Percentiles rank a stretch among this genome's conserved stretches.
These are phyloP conservation scores for Chlorella variabilis DNA, from an alignment of 163 green algal genomes.

Conservation along the genomic window DNA sequence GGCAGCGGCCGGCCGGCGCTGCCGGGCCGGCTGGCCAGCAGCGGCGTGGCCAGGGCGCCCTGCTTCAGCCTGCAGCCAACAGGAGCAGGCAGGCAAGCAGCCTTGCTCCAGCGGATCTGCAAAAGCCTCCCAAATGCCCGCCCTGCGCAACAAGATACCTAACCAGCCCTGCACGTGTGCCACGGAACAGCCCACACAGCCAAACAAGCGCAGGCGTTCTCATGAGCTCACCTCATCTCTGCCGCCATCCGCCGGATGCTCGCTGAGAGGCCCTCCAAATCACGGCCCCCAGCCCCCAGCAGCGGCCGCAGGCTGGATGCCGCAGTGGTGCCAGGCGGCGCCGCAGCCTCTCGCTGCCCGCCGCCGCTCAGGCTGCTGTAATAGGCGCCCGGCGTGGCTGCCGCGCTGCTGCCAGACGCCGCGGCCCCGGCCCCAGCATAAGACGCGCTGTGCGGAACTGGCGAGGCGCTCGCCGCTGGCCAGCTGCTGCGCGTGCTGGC, in stretches of 20 bases:
- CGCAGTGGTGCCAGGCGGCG: too few species aligned
- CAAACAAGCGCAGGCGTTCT: background rate
- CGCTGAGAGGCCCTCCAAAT: background rate
- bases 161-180: too few species aligned
- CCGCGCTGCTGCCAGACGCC: too few species aligned
- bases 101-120: too few species aligned
- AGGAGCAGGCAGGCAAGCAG: background rate
- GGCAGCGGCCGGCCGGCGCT: background rate
- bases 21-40: background rate
- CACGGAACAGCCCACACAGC: too few species aligned
- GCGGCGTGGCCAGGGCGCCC: background rate
- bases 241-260: constrained; percentile 22
- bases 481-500: background rate
- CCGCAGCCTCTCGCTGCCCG: background rate
- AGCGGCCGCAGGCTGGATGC: background rate
- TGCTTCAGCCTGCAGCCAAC: constrained; percentile 1
- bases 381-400: background rate
- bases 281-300: background rate
- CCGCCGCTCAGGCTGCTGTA: background rate
- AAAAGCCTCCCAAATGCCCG: too few species aligned
- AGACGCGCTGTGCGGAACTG: too few species aligned
- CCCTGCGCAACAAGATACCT: too few species aligned
- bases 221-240: constrained; percentile 14
- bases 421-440: too few species aligned
- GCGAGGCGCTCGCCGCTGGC: background rate